phyloP scores from a whole-genome alignment of 192 early-diverging fungal genomes.

The Coemansia pectinata region DNA sequence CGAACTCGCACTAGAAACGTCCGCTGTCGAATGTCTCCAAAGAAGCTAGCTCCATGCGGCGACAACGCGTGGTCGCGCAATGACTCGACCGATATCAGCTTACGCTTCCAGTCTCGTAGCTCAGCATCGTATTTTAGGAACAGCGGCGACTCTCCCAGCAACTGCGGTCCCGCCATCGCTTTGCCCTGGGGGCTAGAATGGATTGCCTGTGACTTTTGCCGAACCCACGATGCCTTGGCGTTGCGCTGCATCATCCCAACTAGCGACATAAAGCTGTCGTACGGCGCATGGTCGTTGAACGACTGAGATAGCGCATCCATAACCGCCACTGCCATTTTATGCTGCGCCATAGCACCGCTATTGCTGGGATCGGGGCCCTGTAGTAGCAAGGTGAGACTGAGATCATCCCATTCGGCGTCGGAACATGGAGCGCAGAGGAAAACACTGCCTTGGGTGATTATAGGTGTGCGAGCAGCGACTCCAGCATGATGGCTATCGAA shows the following conservation, averaged over 20 bases:
- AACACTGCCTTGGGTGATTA: conserved; percentile 10
- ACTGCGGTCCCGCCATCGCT: not conserved
- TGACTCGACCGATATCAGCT: conserved; percentile 10
- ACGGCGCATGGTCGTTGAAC: conserved; percentile 7
- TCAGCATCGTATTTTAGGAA: conserved; percentile 20
- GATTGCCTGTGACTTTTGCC: not conserved
- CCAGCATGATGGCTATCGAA: conserved; percentile 31
- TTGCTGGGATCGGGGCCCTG: not conserved
- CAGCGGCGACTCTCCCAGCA: conserved; percentile 17
- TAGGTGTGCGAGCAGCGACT: conserved; percentile 14
- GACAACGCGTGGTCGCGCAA: conserved; percentile 14
- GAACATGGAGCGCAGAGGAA: conserved; percentile 21
- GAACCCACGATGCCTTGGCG: conserved; percentile 22
- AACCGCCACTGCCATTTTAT: not conserved
- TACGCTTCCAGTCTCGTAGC: conserved; percentile 11
- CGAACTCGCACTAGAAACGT: conserved; percentile 25
- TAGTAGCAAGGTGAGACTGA: conserved; percentile 12
- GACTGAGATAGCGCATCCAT: conserved; percentile 17
- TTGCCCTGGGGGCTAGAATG: not conserved
- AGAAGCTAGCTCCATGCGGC: conserved; percentile 13
- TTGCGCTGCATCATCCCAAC: conserved; percentile 20
- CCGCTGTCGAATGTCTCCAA: conserved; percentile 24
- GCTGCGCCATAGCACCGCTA: not conserved
- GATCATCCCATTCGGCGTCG: conserved; percentile 40
- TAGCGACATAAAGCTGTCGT: conserved; percentile 17